phyloP scores from a whole-genome alignment of 306 rosid genomes.

The Cicer pinnatifidum region DNA sequence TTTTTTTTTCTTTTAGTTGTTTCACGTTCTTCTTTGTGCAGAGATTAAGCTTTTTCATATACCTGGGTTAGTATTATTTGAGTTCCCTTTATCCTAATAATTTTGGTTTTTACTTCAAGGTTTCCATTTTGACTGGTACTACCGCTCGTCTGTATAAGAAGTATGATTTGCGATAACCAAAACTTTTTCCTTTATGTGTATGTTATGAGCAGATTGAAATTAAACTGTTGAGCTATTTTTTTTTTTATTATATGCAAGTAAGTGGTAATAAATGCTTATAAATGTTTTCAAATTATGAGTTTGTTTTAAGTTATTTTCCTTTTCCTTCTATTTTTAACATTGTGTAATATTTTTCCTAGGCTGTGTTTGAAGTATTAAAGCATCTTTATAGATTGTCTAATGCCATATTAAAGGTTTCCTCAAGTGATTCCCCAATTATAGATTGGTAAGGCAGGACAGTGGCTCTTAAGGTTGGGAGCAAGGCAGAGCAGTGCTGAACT shows the following conservation, averaged over 20 bases:
- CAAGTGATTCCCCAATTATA: conserved; percentile 91
- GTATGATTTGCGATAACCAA: conserved; percentile 53
- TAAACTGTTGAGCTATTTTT: background rate
- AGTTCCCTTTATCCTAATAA: background rate
- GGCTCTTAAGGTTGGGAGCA: conserved; percentile 68
- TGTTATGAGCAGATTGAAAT: conserved; percentile 2
- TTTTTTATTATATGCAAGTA: conserved; percentile 89
- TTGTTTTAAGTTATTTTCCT: conserved; percentile 16
- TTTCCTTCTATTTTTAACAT: conserved; percentile 14
- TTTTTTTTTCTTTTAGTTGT: background rate
- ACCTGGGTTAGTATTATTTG: background rate
- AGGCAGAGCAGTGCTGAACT: conserved; percentile 15
- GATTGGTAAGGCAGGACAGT: conserved; percentile 95
- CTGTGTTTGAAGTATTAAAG: conserved; percentile 12
- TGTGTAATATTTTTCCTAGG: conserved; percentile 3
- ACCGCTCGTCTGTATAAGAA: conserved; percentile 92
- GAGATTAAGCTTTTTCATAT: background rate
- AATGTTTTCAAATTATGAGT: conserved; percentile 29
- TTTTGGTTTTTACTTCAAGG: conserved; percentile 59
- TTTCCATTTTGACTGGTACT: conserved; percentile 96
- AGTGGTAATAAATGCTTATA: conserved; percentile 49
- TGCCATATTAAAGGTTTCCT: background rate
- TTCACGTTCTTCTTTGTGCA: background rate
- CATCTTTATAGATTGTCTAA: conserved; percentile 19
- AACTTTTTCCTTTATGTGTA: background rate